These are phyloP conservation scores for Boletus rubroflammeus DNA, from an alignment of 768 basidiomycete species.

Conservation along the genomic window DNA sequence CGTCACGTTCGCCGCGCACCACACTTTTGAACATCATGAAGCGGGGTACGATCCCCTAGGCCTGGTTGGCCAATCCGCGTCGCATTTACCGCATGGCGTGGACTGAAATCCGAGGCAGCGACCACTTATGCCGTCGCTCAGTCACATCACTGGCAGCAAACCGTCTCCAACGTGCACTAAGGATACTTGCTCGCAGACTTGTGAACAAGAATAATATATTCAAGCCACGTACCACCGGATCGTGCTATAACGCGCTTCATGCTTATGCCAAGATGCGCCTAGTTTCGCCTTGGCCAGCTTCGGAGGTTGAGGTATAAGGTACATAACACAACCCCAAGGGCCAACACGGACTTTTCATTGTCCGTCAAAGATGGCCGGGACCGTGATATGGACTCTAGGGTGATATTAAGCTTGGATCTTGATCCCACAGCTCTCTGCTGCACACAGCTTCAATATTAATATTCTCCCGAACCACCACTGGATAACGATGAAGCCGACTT, in stretches of 20 bases:
- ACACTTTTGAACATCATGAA: not conserved
- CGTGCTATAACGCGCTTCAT: slow-evolving; percentile 27
- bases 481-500: slow-evolving; percentile 12
- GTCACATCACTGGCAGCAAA: slow-evolving; percentile 5
- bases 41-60: slow-evolving; percentile 14
- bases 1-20: slow-evolving; percentile 18
- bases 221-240: slow-evolving; percentile 14
- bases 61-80: not conserved
- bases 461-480: slow-evolving; percentile 30
- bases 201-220: not conserved
- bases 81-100: not conserved
- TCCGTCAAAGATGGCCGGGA: slow-evolving; percentile 1
- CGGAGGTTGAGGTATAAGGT: slow-evolving; percentile 39
- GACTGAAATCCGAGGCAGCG: slow-evolving; percentile 28
- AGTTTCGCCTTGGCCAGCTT: slow-evolving; percentile 33
- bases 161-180: slow-evolving; percentile 24
- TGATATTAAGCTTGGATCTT: slow-evolving; percentile 24
- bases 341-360: slow-evolving; percentile 19
- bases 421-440: slow-evolving; percentile 33
- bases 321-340: slow-evolving; percentile 21
- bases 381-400: slow-evolving; percentile 10
- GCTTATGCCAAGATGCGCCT: slow-evolving; percentile 18
- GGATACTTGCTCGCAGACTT: not conserved
- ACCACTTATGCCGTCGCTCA: slow-evolving; percentile 10
- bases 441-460: slow-evolving; percentile 7